phyloP scores from a whole-genome alignment of 2,329 filamentous ascomycete species.

The Fusarium burgessii region DNA sequence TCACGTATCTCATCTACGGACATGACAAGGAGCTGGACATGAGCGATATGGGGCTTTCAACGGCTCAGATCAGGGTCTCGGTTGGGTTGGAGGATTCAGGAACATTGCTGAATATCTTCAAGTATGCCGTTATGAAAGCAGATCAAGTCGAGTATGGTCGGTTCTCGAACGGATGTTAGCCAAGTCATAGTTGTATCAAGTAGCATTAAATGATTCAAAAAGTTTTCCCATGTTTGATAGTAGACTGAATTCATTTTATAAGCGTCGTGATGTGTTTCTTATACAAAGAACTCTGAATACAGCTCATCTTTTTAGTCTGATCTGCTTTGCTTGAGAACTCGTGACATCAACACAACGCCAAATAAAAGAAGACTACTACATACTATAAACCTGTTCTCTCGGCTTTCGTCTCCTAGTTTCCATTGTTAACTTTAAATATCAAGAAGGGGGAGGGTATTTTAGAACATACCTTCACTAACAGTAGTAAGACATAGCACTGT shows the following conservation, averaged over 20 bases:
- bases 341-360: background rate
- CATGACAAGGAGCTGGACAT: background rate
- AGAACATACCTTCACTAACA: background rate
- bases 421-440: accelerated
- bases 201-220: background rate
- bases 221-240: too few species aligned
- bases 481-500: background rate
- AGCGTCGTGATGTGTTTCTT: too few species aligned
- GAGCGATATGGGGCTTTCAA: background rate
- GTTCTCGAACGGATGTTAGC: background rate
- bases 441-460: accelerated
- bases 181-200: too few species aligned
- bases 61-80: background rate
- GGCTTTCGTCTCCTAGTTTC: background rate
- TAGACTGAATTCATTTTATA: too few species aligned
- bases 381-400: background rate
- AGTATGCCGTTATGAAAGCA: background rate
- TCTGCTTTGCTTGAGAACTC: background rate
- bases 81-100: background rate
- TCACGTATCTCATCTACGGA: background rate
- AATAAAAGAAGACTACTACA: background rate
- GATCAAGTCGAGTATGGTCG: background rate
- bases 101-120: background rate
- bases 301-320: background rate
- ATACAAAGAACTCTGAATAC: too few species aligned